These are phyloP conservation scores for Selaginella tamariscina DNA, from an alignment of 75 land plant species.

Conservation along the genomic window DNA sequence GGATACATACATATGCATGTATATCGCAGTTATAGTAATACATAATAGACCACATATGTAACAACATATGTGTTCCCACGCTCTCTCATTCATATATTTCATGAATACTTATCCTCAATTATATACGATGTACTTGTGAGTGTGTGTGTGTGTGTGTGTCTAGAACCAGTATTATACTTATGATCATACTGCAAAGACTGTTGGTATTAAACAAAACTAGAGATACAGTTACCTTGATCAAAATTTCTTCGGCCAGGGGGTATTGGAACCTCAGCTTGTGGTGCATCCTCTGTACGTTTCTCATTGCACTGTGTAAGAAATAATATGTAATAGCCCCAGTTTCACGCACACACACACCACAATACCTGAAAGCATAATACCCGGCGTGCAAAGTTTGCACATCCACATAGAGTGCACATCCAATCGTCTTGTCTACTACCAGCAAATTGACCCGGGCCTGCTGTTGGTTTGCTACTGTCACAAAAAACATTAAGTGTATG, in stretches of 20 bases:
- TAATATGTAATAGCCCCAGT: too few species aligned
- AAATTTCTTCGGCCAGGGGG: constrained; percentile 49
- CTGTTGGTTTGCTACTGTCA: constrained; percentile 96
- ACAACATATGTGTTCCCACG: too few species aligned
- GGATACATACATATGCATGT: not conserved
- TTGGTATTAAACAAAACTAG: too few species aligned
- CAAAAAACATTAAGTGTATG: constrained; percentile 6
- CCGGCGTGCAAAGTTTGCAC: constrained; percentile 93
- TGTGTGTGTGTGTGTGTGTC: too few species aligned
- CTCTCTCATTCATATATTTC: too few species aligned
- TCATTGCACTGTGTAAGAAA: constrained; percentile 91
- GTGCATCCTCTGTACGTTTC: constrained; percentile 59
- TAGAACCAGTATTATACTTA: too few species aligned
- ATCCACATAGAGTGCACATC: constrained; percentile 97
- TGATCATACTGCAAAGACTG: too few species aligned
- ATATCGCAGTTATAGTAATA: too few species aligned
- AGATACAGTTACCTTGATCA: constrained; percentile 80
- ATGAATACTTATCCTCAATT: too few species aligned
- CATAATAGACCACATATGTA: too few species aligned
- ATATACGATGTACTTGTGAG: too few species aligned
- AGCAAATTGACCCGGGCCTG: constrained; percentile 12
- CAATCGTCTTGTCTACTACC: constrained; percentile 43
- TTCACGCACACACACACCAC: not conserved
- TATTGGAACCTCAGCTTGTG: not conserved
- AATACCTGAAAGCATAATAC: constrained; percentile 83